phyloP scores from a whole-genome alignment of 2,329 filamentous ascomycete genomes.

The Calonectria hawksworthii region DNA sequence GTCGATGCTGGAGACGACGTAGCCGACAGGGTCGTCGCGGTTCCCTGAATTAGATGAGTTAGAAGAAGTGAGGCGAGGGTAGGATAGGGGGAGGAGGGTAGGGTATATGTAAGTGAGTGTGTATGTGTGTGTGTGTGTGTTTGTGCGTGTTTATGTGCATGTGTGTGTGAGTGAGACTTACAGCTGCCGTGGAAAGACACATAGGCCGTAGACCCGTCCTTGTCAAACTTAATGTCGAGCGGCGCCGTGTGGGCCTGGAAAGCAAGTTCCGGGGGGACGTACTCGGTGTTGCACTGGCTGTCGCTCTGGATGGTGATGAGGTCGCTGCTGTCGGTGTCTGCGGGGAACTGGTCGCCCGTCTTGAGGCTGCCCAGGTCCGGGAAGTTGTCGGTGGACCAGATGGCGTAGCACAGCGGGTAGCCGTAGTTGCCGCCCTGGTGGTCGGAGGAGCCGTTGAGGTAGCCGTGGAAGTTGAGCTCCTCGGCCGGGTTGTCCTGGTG shows the following conservation, averaged over 20 bases:
- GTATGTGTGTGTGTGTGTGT: neutral
- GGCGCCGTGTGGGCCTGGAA: slow-evolving; percentile 78
- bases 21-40: slow-evolving; percentile 59
- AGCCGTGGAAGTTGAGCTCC: slow-evolving; percentile 80
- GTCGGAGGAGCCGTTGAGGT: slow-evolving; percentile 56
- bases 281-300: slow-evolving; percentile 58
- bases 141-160: too few species aligned
- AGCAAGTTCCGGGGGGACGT: slow-evolving; percentile 67
- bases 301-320: slow-evolving; percentile 56
- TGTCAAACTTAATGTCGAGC: slow-evolving; percentile 77
- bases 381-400: slow-evolving; percentile 68
- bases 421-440: slow-evolving; percentile 71
- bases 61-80: slow-evolving; percentile 6
- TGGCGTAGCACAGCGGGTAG: slow-evolving; percentile 78
- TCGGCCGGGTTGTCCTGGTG: slow-evolving; percentile 80
- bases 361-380: slow-evolving; percentile 57
- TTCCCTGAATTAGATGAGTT: slow-evolving; percentile 51
- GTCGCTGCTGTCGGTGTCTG: slow-evolving; percentile 39
- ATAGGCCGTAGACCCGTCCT: slow-evolving; percentile 70
- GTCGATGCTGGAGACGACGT: slow-evolving; percentile 57
- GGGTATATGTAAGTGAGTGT: neutral
- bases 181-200: slow-evolving; percentile 81
- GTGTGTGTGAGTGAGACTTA: slow-evolving; percentile 49
- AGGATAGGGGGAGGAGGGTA: neutral
- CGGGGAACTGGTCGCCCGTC: slow-evolving; percentile 65